phyloP scores from a whole-genome alignment of 2,329 filamentous ascomycete species.

The Colletotrichum musae region DNA sequence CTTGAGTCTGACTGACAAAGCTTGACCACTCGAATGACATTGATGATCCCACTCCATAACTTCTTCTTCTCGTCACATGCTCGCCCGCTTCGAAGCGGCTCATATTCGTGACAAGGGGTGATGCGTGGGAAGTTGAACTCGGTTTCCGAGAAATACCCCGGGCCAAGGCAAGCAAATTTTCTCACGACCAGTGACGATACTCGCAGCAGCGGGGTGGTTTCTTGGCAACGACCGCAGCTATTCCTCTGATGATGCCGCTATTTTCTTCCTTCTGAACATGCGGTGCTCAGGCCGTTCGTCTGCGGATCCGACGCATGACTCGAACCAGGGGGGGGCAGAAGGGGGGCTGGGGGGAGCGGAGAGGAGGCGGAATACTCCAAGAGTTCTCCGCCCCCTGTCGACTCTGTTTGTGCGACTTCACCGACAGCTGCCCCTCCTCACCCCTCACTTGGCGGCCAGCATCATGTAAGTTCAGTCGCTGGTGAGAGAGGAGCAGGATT shows the following conservation, averaged over 20 bases:
- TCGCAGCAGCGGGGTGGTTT: conserved; percentile 9
- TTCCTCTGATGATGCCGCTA: conserved; percentile 1
- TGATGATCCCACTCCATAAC: background rate
- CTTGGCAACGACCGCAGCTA: conserved; percentile 16
- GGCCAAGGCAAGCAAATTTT: conserved; percentile 4
- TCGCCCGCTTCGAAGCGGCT: background rate
- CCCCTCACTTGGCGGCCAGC: conserved; percentile 36
- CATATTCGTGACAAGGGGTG: conserved; percentile 28
- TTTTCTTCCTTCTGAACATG: background rate
- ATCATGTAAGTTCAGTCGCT: conserved; percentile 13
- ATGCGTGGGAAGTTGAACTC: background rate
- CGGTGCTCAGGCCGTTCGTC: background rate
- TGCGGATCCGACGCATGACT: conserved; percentile 29
- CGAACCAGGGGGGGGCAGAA: background rate
- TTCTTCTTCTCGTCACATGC: conserved; percentile 26
- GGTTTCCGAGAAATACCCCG: conserved; percentile 28
- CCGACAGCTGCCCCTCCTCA: conserved; percentile 26
- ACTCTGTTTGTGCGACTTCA: conserved; percentile 13
- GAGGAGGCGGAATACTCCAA: conserved; percentile 35
- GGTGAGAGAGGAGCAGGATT: background rate
- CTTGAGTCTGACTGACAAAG: background rate
- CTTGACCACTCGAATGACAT: no score
- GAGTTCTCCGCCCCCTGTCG: conserved; percentile 27
- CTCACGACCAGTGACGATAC: conserved; percentile 4
- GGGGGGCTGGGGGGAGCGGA: conserved; percentile 18